These are phyloP conservation scores for Maudiozyma serrabonitensis DNA, from an alignment of 805 yeast species.

Conservation along the genomic window DNA sequence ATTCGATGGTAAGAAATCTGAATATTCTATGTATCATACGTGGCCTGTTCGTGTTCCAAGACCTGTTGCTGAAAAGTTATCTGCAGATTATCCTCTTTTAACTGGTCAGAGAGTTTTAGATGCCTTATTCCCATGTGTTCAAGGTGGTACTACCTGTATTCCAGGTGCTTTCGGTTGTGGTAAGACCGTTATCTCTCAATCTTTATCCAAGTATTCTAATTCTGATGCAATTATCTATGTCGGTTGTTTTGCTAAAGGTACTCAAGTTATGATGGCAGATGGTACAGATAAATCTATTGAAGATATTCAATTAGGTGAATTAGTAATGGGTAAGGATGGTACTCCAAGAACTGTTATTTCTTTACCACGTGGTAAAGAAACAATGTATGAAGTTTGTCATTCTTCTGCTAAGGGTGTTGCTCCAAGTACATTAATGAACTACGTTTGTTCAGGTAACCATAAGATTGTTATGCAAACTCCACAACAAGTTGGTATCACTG, in stretches of 20 bases:
- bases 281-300: slow-evolving; percentile 32
- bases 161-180: slow-evolving; percentile 99
- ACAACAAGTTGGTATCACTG: not conserved
- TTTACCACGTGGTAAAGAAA: slow-evolving; percentile 37
- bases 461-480: slow-evolving; percentile 31
- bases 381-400: slow-evolving; percentile 33
- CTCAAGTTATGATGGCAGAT: slow-evolving; percentile 37
- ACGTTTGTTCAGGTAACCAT: slow-evolving; percentile 32
- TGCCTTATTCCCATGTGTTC: slow-evolving; percentile 96
- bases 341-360: slow-evolving; percentile 33
- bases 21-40: slow-evolving; percentile 91
- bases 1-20: slow-evolving; percentile 74
- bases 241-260: slow-evolving; percentile 46
- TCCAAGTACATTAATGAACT: slow-evolving; percentile 2
- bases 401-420: slow-evolving; percentile 6
- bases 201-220: slow-evolving; percentile 93
- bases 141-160: slow-evolving; percentile 99
- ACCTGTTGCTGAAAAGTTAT: slow-evolving; percentile 88
- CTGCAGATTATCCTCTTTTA: slow-evolving; percentile 90
- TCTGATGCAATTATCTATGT: slow-evolving; percentile 94
- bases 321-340: slow-evolving; percentile 40
- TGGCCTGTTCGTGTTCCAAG: slow-evolving; percentile 99
- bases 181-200: slow-evolving; percentile 95
- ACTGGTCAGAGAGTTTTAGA: slow-evolving; percentile 99
- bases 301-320: slow-evolving; percentile 32